These are phyloP conservation scores for Lumnitzera littorea DNA, from an alignment of 345 rosid genomes.

Conservation along the genomic window DNA sequence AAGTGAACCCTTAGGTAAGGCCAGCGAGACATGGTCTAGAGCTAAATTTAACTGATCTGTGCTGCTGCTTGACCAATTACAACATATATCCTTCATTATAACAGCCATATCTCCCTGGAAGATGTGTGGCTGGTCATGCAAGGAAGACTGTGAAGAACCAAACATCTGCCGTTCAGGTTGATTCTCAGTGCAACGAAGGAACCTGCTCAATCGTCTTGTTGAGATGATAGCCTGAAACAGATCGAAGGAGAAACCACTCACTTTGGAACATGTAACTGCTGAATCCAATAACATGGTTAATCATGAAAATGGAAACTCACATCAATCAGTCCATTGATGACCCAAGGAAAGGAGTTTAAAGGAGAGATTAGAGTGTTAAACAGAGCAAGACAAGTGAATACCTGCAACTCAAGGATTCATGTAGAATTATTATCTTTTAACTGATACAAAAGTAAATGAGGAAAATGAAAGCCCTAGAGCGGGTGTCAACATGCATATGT, in stretches of 20 bases:
- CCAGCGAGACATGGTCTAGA: constrained; percentile 46
- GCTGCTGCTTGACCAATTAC: constrained; percentile 55
- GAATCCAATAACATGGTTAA: neutral
- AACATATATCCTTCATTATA: constrained; percentile 54
- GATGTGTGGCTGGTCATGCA: constrained; percentile 21
- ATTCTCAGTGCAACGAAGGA: constrained; percentile 53
- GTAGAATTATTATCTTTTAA: constrained; percentile 8
- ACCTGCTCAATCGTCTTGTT: constrained; percentile 68
- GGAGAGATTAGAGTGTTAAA: constrained; percentile 87
- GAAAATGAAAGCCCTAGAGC: constrained; percentile 2
- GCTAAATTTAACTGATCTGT: constrained; percentile 36
- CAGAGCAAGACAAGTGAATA: constrained; percentile 88
- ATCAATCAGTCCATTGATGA: constrained; percentile 88
- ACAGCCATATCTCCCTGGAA: constrained; percentile 40
- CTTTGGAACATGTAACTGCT: too few relatives aligned
- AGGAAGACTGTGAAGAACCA: constrained; percentile 16
- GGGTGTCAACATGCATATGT: neutral
- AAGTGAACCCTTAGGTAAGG: constrained; percentile 56
- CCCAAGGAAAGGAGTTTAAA: constrained; percentile 94
- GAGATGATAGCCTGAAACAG: constrained; percentile 74
- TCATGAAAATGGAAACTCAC: constrained; percentile 34
- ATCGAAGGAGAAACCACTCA: constrained; percentile 7
- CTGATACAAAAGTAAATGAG: neutral
- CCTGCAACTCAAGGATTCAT: constrained; percentile 37
- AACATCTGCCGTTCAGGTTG: constrained; percentile 17